Conservation (phyloP, 1,139 yeast species). For the Zygosaccharomyces sapae region DNA sequence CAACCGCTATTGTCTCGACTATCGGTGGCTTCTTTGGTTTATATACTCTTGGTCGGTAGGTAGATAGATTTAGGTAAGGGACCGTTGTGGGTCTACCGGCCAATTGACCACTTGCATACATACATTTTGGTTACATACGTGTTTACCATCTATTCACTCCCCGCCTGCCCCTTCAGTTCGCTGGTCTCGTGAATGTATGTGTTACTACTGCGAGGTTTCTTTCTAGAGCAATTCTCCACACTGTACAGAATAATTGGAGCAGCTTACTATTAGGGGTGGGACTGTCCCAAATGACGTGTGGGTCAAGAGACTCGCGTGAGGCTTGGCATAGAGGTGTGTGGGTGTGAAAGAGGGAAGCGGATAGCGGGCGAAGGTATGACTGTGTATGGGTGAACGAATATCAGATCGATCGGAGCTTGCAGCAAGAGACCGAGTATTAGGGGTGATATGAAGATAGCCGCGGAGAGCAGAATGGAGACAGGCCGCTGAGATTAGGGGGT, state of each 20-base stretch:
- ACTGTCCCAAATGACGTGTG: background rate
- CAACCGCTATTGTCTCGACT: background rate
- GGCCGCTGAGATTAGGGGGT: background rate
- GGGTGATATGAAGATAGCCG: background rate
- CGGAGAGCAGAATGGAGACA: background rate
- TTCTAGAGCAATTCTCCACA: background rate
- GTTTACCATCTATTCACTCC: no score
- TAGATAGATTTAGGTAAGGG: background rate
- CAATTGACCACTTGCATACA: background rate
- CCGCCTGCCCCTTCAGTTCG: no score
- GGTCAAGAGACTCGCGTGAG: background rate
- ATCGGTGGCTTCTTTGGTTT: background rate
- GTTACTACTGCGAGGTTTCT: background rate
- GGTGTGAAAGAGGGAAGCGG: background rate
- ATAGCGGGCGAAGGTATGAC: background rate
- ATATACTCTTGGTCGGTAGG: background rate
- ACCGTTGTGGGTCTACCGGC: background rate
- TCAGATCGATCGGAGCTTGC: no score
- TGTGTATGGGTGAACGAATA: background rate
- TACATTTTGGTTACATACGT: no score
- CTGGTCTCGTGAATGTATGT: background rate
- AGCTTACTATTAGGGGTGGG: background rate
- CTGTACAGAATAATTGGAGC: background rate
- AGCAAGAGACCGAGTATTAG: background rate
- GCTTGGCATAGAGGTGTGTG: background rate